These are phyloP conservation scores for Tulasnella sp. DNA, from an alignment of 768 basidiomycete species.

Conservation along the genomic window DNA sequence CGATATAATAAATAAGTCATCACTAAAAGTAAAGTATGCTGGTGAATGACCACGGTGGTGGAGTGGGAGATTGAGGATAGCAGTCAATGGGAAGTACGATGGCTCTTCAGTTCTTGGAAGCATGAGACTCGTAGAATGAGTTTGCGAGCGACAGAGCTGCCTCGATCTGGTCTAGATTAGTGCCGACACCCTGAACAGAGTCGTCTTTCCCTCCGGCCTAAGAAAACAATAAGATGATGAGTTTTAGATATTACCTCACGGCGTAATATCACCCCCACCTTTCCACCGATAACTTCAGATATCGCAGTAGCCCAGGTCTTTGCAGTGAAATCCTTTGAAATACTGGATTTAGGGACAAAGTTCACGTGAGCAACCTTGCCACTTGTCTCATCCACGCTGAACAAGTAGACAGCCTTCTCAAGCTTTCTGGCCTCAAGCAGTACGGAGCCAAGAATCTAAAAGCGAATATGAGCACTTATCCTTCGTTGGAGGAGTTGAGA, in stretches of 20 bases:
- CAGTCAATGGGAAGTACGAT: too few species aligned
- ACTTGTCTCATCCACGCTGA: constrained; percentile 57
- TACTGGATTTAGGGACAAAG: constrained; percentile 53
- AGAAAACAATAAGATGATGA: constrained; percentile 1
- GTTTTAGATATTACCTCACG: not conserved
- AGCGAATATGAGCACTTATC: not conserved
- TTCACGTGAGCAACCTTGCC: constrained; percentile 82
- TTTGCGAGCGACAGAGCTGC: constrained; percentile 54
- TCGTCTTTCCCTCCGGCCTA: constrained; percentile 96
- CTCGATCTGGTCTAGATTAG: constrained; percentile 43
- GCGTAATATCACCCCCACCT: constrained; percentile 37
- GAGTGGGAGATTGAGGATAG: too few species aligned
- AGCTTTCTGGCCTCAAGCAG: constrained; percentile 67
- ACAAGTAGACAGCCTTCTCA: constrained; percentile 74
- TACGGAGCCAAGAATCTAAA: constrained; percentile 64
- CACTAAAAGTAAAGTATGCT: too few species aligned
- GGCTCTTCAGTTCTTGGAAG: too few species aligned
- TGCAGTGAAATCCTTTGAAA: constrained; percentile 53
- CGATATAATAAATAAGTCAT: too few species aligned
- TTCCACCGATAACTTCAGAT: constrained; percentile 72
- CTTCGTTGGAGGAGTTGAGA: not conserved
- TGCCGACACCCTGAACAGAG: constrained; percentile 77
- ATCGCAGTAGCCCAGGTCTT: constrained; percentile 79
- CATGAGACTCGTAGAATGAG: constrained; percentile 22
- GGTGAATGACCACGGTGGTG: too few species aligned